These are phyloP conservation scores for Eucalyptus paniculata DNA, from an alignment of 345 rosid genomes.

Conservation along the genomic window DNA sequence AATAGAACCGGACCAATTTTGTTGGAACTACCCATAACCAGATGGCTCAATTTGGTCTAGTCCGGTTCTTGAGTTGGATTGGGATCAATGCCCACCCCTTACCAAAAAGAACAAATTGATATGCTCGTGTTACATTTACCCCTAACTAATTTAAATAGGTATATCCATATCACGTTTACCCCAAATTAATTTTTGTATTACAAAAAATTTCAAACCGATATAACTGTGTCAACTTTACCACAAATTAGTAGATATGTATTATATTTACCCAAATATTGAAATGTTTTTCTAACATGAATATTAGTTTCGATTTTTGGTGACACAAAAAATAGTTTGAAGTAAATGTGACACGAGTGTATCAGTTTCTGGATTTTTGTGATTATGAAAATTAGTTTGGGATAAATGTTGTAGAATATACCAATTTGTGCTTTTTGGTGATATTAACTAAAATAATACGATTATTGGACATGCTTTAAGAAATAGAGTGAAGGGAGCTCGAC, in stretches of 20 bases:
- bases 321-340: background rate
- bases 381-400: background rate
- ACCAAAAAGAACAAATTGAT: background rate
- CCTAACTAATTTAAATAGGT: too few relatives aligned
- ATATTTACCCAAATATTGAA: background rate
- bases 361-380: background rate
- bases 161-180: too few relatives aligned
- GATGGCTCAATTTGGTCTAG: accelerated
- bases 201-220: too few relatives aligned
- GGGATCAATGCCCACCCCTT: accelerated
- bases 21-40: too few relatives aligned
- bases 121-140: too few relatives aligned
- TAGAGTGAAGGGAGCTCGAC: background rate
- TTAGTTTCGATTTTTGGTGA: background rate
- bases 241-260: background rate
- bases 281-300: background rate
- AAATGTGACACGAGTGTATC: background rate
- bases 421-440: background rate
- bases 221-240: too few relatives aligned
- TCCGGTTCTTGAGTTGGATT: too few relatives aligned
- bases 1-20: background rate
- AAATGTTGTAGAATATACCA: background rate
- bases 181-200: too few relatives aligned
- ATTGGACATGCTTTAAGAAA: background rate
- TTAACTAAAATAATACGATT: background rate